phyloP scores from a whole-genome alignment of 2,329 filamentous ascomycete species.

The Pseudocercospora fuligena region DNA sequence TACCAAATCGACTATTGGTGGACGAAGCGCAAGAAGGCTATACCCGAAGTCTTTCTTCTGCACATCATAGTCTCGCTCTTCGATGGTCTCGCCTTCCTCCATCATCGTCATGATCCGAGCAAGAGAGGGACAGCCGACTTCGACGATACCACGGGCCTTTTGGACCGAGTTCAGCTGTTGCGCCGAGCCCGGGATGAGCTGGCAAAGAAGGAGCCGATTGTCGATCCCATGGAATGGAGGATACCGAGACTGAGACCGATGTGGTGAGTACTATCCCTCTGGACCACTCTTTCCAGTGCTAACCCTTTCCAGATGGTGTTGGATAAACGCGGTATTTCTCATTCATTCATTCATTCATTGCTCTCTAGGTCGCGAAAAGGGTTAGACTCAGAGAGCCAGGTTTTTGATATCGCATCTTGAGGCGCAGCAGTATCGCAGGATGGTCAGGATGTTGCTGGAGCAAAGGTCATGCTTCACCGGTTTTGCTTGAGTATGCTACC shows the following conservation, averaged over 20 bases:
- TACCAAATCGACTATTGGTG: constrained; percentile 14
- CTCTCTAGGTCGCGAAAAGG: background rate
- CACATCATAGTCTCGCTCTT: background rate
- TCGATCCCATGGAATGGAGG: background rate
- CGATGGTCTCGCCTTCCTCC: background rate
- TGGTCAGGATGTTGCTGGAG: background rate
- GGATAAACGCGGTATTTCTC: background rate
- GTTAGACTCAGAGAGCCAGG: background rate
- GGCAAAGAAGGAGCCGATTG: background rate
- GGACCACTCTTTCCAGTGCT: background rate
- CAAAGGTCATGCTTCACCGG: background rate
- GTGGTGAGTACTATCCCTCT: background rate
- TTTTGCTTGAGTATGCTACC: background rate
- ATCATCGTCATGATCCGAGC: background rate
- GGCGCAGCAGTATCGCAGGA: background rate
- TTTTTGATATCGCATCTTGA: background rate
- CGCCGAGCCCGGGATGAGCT: background rate
- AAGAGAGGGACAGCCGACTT: background rate
- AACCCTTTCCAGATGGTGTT: background rate
- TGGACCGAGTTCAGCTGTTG: background rate
- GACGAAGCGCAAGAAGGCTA: background rate
- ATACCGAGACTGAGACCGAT: background rate
- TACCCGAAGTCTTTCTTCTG: constrained; percentile 5
- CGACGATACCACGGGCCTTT: background rate
- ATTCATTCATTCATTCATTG: too few relatives aligned